Conservation (phyloP, 768 basidiomycete genomes). For the Auricularia heimuer region DNA sequence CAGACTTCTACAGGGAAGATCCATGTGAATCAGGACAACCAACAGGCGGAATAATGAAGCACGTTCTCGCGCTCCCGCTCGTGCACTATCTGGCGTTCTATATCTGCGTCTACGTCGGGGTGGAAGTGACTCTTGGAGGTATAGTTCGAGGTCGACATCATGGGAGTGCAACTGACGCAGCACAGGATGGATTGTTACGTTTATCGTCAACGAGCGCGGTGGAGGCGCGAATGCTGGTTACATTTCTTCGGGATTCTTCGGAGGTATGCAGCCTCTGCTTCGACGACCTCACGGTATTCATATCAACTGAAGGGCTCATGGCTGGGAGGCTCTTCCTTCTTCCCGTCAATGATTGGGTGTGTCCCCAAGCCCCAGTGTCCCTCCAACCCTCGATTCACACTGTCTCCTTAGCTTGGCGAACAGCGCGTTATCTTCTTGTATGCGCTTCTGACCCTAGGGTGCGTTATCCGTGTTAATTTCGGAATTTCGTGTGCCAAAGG, state of each 20-base stretch:
- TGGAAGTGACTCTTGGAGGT: constrained; percentile 15
- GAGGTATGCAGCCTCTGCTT: constrained; percentile 4
- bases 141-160: not conserved
- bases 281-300: no score
- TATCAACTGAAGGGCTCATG: not conserved
- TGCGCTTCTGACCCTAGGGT: constrained; percentile 28
- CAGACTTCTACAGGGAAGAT: not conserved
- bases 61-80: constrained; percentile 6
- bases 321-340: not conserved
- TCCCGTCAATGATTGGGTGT: not conserved
- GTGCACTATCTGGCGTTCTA: constrained; percentile 12
- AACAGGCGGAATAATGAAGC: constrained; percentile 3
- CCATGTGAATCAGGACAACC: not conserved
- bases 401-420: constrained; percentile 25
- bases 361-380: not conserved
- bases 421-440: constrained; percentile 29
- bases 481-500: not conserved
- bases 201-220: constrained; percentile 31
- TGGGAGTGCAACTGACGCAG: not conserved
- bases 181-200: constrained; percentile 65
- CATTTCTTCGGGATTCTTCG: constrained; percentile 30
- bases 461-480: constrained; percentile 4
- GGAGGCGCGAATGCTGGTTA: constrained; percentile 44
- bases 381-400: not conserved
- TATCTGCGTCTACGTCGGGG: constrained; percentile 12